A percentile compares a stretch with the other conserved stretches of the same genome.
Conservation (phyloP, 2,329 filamentous ascomycete genomes). For the Alternaria brassicae region DNA sequence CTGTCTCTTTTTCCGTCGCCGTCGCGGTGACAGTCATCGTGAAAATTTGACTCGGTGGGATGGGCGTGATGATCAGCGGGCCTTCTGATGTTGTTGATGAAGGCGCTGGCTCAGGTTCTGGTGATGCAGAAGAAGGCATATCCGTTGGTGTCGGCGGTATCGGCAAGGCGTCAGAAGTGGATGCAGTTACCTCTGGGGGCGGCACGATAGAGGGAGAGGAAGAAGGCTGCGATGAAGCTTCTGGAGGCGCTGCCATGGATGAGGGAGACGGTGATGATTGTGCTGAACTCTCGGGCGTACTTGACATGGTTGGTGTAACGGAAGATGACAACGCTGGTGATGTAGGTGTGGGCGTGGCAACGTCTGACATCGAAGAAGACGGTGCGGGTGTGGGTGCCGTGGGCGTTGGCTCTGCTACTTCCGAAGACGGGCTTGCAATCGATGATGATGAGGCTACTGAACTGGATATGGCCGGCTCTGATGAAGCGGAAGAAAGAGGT, state of each 20-base stretch:
- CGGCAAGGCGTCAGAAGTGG: not conserved
- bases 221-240: not conserved
- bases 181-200: not conserved
- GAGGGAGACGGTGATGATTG: not conserved
- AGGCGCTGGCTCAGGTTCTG: constrained; percentile 7
- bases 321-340: not conserved
- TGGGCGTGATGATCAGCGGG: constrained; percentile 43
- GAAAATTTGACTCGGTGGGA: constrained; percentile 43
- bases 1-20: constrained; percentile 41
- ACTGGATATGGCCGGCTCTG: constrained; percentile 3
- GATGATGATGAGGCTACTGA: not conserved
- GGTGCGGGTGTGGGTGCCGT: not conserved
- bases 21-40: constrained; percentile 45
- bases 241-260: not conserved
- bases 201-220: not conserved
- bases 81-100: constrained; percentile 29
- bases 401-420: not conserved
- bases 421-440: not conserved
- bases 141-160: constrained; percentile 5
- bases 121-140: not conserved
- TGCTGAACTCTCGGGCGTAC: constrained; percentile 1
- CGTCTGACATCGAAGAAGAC: not conserved
- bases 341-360: not conserved
- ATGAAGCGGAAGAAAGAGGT: not conserved
- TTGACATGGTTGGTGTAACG: not conserved